phyloP scores from a whole-genome alignment of 352 stramenopile genomes.

The Aphanomyces astaci region DNA sequence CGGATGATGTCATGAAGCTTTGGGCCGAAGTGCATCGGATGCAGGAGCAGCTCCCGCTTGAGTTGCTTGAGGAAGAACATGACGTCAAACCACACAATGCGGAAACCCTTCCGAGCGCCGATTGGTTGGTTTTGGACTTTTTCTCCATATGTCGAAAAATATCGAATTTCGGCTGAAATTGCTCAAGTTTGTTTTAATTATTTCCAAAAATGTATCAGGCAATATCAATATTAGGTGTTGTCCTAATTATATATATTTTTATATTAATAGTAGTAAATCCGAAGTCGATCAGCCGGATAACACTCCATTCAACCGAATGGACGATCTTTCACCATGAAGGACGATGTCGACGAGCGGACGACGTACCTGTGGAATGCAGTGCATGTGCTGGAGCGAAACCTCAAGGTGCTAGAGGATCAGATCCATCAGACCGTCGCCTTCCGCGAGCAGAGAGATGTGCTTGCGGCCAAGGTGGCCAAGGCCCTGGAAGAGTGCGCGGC shows the following conservation, averaged over 20 bases:
- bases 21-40: slow-evolving; percentile 93
- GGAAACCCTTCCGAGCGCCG: background rate
- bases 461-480: slow-evolving; percentile 43
- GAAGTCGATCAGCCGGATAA: slow-evolving; percentile 1
- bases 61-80: slow-evolving; percentile 88
- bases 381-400: slow-evolving; percentile 78
- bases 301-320: background rate
- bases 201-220: too few species aligned
- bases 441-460: slow-evolving; percentile 58
- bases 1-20: slow-evolving; percentile 95
- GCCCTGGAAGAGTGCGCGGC: slow-evolving; percentile 54
- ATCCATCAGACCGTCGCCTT: slow-evolving; percentile 55
- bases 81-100: slow-evolving; percentile 3
- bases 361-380: slow-evolving; percentile 27
- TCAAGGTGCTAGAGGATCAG: slow-evolving; percentile 61
- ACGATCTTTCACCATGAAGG: slow-evolving; percentile 10
- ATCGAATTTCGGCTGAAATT: too few species aligned
- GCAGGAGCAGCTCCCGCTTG: slow-evolving; percentile 88
- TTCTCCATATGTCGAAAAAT: too few species aligned
- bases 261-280: too few species aligned
- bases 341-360: slow-evolving; percentile 20
- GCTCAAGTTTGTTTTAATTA: too few species aligned
- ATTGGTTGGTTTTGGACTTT: background rate
- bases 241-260: background rate
- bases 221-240: background rate